These are phyloP conservation scores for Echinochloa phyllopogon DNA, from an alignment of 176 grass and related monocot species.

Conservation along the genomic window DNA sequence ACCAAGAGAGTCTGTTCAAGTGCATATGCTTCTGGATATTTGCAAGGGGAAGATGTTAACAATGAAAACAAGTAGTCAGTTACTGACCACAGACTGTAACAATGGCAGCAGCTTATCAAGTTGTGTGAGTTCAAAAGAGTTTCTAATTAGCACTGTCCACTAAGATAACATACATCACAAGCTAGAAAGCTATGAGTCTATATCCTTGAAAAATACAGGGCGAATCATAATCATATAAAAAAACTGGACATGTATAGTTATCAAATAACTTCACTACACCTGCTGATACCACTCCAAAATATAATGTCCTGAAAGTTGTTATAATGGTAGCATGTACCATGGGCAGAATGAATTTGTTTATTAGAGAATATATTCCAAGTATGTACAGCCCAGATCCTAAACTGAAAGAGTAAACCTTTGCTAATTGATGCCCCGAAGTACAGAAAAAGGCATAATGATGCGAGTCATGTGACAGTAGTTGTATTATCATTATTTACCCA, in stretches of 20 bases:
- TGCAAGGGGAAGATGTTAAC: conserved; percentile 18
- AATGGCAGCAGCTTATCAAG: conserved; percentile 25
- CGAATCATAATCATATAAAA: neutral
- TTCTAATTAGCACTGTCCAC: neutral
- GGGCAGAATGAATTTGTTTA: conserved; percentile 13
- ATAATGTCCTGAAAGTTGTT: neutral
- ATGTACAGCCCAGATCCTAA: conserved; percentile 10
- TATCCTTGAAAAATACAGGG: conserved; percentile 6
- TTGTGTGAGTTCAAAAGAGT: conserved; percentile 9
- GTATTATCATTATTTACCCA: conserved; percentile 1
- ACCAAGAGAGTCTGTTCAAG: conserved; percentile 87
- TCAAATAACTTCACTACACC: conserved; percentile 27
- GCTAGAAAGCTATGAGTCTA: neutral
- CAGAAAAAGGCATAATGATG: neutral
- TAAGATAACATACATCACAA: conserved; percentile 31
- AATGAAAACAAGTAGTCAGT: conserved; percentile 29
- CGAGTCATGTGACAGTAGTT: neutral
- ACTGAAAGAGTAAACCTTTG: neutral
- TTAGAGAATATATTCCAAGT: conserved; percentile 6
- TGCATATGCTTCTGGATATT: conserved; percentile 89
- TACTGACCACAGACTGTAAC: conserved; percentile 8
- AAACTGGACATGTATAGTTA: neutral
- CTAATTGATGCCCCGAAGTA: conserved; percentile 1
- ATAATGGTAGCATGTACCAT: neutral
- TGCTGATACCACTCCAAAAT: neutral